A percentile compares a stretch with the other conserved stretches of the same genome.
Conservation (phyloP, 2,329 filamentous ascomycete genomes). For the Exophiala xenobiotica region DNA sequence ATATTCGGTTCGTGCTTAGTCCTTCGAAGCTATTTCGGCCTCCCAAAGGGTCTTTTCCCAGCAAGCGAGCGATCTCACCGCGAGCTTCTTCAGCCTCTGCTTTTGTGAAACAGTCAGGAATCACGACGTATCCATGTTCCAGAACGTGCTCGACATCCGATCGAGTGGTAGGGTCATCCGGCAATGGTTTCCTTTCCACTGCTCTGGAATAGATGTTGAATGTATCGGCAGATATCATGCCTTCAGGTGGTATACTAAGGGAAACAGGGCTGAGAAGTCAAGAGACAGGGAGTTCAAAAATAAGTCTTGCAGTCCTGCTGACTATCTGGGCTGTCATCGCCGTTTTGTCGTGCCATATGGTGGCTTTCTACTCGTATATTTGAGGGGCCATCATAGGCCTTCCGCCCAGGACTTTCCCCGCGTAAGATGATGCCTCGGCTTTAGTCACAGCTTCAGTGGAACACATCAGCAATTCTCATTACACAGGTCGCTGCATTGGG, state of each 20-base stretch:
- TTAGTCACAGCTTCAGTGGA: background rate
- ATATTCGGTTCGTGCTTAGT: slow-evolving; percentile 39
- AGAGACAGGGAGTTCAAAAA: too few species aligned
- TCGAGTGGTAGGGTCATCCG: slow-evolving; percentile 27
- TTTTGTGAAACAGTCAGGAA: slow-evolving; percentile 36
- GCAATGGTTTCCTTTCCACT: slow-evolving; percentile 13
- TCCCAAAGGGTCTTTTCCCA: slow-evolving; percentile 32
- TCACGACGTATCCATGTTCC: slow-evolving; percentile 40
- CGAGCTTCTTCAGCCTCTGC: slow-evolving; percentile 36
- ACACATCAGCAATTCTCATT: background rate
- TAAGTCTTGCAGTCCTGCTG: too few species aligned
- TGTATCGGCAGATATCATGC: background rate
- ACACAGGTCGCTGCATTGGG: background rate
- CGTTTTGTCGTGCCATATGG: too few species aligned
- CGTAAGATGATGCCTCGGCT: background rate
- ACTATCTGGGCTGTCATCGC: too few species aligned
- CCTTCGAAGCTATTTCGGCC: slow-evolving; percentile 43
- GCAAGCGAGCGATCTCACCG: slow-evolving; percentile 36
- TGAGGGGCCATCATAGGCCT: too few species aligned
- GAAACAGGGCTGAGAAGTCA: too few species aligned
- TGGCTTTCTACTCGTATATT: background rate
- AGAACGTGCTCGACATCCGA: slow-evolving; percentile 35
- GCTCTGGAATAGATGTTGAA: slow-evolving; percentile 20
- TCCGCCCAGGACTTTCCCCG: background rate
- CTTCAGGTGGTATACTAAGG: too few species aligned